Base-by-base conservation (phyloP, 164 flowering plant genomes). In the Cinnamomum chago region DNA sequence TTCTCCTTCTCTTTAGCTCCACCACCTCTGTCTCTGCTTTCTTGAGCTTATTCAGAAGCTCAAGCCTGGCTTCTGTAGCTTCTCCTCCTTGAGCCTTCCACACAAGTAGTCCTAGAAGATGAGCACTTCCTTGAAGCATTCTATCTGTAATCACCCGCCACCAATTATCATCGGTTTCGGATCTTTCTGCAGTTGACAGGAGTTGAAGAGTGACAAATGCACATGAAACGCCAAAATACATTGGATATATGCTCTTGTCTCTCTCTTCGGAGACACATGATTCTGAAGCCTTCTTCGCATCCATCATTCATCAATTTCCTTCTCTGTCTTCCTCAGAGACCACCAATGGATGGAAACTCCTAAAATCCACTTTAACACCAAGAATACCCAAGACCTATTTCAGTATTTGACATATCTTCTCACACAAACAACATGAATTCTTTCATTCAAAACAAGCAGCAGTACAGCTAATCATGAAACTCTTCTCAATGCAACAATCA, bases 161-260 rank as follows among this genome's bases (percentile, higher is more conserved):
- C 73, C 68, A 82, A 58, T 79, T 83, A 73, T 82, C 85, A 65
- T 81, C 74, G 50, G 65, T 6, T 1, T 77, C 83, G 18, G 86
- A 70, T 64, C 71, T 74, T 23, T 72, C 55, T 64, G 30, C 14
- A 7, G 25, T 58, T 50, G 90, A 78, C 72, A 91, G 70, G 62
- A 89, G 70, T 28, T 74, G 82, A 12, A 91, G 88, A 30, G 94
- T 95, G 65, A 86, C 82, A 58, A 91, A 86, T 67, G 97, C 97
- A 82, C 92, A 92, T 24, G 98, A 92, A 76, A 88, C 88, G 55
- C 98, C 94, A 73, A 90, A 90, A 79, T 85, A 90, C 85, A 88
- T 83, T 24, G 98, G 91, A 77, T 83, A 88, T 68, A 90, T 71
- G 70, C 81, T 76, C 28, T 88, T 90, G 25, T 65, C 77, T 72